Percentiles rank a stretch among this genome's conserved stretches.
Conservation (phyloP, 306 rosid species). For the Vigna angularis region DNA sequence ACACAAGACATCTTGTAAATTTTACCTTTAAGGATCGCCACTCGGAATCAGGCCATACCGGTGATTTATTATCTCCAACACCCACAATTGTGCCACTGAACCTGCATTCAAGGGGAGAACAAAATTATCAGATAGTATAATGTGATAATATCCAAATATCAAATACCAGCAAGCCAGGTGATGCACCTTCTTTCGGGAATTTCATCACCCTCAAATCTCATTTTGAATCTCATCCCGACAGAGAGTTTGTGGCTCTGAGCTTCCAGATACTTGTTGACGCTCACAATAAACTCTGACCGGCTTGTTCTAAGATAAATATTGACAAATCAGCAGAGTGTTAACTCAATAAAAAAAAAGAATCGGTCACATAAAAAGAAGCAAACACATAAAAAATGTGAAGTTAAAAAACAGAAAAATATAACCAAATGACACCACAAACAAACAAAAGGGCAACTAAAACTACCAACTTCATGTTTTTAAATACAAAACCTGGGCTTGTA, state of each 20-base stretch:
- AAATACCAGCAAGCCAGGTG: conserved; percentile 2
- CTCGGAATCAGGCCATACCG: neutral
- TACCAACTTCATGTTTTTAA: neutral
- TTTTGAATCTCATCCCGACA: conserved; percentile 31
- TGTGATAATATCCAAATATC: neutral
- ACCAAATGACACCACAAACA: neutral
- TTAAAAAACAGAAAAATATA: neutral
- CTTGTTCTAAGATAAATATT: conserved; percentile 27
- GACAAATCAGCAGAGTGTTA: conserved; percentile 5
- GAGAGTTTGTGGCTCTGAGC: conserved; percentile 25
- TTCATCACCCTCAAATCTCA: conserved; percentile 26
- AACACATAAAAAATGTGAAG: neutral
- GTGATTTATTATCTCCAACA: conserved; percentile 21
- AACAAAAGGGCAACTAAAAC: neutral
- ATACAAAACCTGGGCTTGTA: conserved; percentile 33
- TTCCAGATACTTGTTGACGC: conserved; percentile 30
- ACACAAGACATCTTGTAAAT: neutral
- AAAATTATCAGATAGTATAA: neutral
- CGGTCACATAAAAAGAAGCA: neutral
- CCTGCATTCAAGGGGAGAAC: conserved; percentile 8
- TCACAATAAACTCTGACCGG: conserved; percentile 27
- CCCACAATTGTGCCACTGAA: conserved; percentile 32
- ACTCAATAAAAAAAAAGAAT: too few species aligned
- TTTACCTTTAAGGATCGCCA: conserved; percentile 24
- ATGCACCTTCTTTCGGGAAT: conserved; percentile 35